Conservation (phyloP, 257 asterid genomes). For the Gentiana macrophylla region DNA sequence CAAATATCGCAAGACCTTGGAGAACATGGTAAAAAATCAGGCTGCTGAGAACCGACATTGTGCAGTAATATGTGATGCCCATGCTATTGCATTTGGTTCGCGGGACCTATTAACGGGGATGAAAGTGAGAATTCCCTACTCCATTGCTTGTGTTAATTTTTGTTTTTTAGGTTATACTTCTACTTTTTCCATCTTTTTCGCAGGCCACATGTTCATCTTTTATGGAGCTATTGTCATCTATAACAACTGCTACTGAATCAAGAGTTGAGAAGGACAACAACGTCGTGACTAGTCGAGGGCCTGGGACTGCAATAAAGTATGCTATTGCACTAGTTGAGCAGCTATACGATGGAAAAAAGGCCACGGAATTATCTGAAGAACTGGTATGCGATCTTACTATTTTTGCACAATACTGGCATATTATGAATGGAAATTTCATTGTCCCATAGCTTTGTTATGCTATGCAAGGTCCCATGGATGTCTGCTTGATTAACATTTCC, state of each 20-base stretch:
- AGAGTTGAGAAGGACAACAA: constrained; percentile 81
- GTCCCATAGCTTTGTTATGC: too few species aligned
- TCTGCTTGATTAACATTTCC: too few species aligned
- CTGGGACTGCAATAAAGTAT: constrained; percentile 86
- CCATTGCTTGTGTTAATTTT: too few species aligned
- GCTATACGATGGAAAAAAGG: constrained; percentile 68
- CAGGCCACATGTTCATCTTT: constrained; percentile 92
- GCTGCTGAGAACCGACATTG: constrained; percentile 50
- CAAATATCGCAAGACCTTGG: constrained; percentile 62
- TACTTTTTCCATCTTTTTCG: background rate
- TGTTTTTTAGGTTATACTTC: too few species aligned
- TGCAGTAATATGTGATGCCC: constrained; percentile 96
- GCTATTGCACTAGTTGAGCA: constrained; percentile 70
- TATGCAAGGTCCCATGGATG: too few species aligned
- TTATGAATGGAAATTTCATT: background rate
- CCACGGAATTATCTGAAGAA: constrained; percentile 72
- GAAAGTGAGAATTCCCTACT: constrained; percentile 31
- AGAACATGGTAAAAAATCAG: constrained; percentile 59
- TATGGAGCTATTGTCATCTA: constrained; percentile 62
- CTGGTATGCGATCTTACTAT: constrained; percentile 31
- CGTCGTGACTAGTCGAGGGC: constrained; percentile 91
- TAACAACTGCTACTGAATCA: constrained; percentile 64
- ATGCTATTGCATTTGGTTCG: constrained; percentile 87
- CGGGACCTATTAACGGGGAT: constrained; percentile 88
- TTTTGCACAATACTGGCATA: background rate